Evolutionary conservation across 108 stramenopile genomes (phyloP).

Genomic region (Skeletonema menzelii): DNA sequence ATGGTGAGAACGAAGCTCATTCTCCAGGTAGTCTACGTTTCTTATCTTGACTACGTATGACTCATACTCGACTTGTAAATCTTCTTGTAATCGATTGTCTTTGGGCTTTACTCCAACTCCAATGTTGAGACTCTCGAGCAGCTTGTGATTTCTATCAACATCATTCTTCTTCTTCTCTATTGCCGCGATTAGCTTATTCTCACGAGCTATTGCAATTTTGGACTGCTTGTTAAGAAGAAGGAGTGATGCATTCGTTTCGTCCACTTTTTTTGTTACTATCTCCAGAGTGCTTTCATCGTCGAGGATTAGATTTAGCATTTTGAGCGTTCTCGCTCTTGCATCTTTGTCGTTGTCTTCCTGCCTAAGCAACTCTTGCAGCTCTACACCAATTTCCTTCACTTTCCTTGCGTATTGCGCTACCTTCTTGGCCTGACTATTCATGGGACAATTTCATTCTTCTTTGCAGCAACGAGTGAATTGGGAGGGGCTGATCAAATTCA

Average conservation of each 20-base stretch:
- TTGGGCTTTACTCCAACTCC: constrained; percentile 70
- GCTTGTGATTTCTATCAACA: constrained; percentile 37
- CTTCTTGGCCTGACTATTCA: background rate
- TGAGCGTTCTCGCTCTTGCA: constrained; percentile 12
- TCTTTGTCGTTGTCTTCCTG: constrained; percentile 19
- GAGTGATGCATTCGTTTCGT: constrained; percentile 20
- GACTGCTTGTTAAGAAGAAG: constrained; percentile 28
- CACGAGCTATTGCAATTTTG: constrained; percentile 29
- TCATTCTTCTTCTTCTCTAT: constrained; percentile 43
- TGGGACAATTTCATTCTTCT: no score
- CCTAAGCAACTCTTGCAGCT: constrained; percentile 2
- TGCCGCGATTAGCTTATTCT: constrained; percentile 35
- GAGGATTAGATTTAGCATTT: background rate
- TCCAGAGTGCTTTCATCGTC: constrained; percentile 8
- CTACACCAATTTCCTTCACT: background rate
- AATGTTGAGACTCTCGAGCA: constrained; percentile 40
- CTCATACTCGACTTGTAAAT: constrained; percentile 83
- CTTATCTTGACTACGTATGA: constrained; percentile 59
- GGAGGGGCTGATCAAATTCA: no score
- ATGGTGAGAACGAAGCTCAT: constrained; percentile 58
- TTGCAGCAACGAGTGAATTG: no score
- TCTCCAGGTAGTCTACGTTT: constrained; percentile 81
- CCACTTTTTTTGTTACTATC: constrained; percentile 14
- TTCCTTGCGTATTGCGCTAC: background rate
- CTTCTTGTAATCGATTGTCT: constrained; percentile 82